A percentile compares a stretch with the other conserved stretches of the same genome.
Evolutionary conservation across 495 filamentous ascomycete genomes (phyloP).

Genomic region (Lepraria neglecta): DNA sequence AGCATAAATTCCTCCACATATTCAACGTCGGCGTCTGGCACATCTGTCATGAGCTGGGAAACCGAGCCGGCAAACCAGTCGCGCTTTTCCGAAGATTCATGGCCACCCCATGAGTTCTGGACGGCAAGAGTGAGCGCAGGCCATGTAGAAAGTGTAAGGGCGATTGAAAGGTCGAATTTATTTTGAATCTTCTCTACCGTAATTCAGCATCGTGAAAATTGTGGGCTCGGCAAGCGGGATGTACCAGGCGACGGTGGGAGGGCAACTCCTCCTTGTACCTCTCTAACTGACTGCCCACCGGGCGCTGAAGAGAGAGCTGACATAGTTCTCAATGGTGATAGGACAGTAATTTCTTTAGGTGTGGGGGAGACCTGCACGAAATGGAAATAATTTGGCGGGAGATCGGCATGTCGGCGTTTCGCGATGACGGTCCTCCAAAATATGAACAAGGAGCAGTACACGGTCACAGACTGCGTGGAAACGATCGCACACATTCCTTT

Average conservation of each 20-base stretch:
- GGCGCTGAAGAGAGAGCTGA: not conserved
- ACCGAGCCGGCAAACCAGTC: slow-evolving; percentile 93
- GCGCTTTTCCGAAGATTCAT: slow-evolving; percentile 77
- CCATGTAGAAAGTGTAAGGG: slow-evolving; percentile 76
- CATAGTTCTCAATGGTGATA: not conserved
- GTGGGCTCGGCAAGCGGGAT: not conserved
- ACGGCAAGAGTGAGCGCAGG: slow-evolving; percentile 79
- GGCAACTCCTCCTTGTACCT: slow-evolving; percentile 22
- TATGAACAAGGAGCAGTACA: not conserved
- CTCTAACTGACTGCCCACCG: not conserved
- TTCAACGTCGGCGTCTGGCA: slow-evolving; percentile 70
- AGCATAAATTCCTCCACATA: slow-evolving; percentile 78
- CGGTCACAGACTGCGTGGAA: not conserved
- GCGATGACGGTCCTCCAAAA: not conserved
- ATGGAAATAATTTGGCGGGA: slow-evolving; percentile 4
- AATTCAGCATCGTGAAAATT: slow-evolving; percentile 8
- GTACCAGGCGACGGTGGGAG: slow-evolving; percentile 28
- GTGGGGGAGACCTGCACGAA: not conserved
- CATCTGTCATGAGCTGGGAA: slow-evolving; percentile 66
- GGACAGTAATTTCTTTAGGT: not conserved
- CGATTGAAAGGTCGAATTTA: slow-evolving; percentile 76
- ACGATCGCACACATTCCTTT: not conserved
- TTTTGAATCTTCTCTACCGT: slow-evolving; percentile 31
- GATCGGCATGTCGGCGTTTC: slow-evolving; percentile 14
- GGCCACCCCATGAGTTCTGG: slow-evolving; percentile 80